Base-by-base conservation (phyloP, 2,329 filamentous ascomycete genomes). In the Colletotrichum liriopes region DNA sequence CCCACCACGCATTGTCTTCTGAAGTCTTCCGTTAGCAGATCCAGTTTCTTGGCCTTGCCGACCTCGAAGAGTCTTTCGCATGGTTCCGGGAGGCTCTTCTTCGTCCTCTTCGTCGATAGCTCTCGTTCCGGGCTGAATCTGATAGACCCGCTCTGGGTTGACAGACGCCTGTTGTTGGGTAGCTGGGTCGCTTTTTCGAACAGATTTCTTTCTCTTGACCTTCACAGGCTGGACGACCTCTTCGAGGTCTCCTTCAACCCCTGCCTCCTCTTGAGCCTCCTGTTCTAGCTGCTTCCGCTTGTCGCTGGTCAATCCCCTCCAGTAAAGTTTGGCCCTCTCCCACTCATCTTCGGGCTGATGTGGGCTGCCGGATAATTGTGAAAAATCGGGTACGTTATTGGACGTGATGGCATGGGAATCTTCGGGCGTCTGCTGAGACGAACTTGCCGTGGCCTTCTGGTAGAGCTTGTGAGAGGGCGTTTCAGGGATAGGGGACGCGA, bases 311-410 rank as follows among this genome's bases (percentile, higher is more conserved):
- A 94, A 81, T 63, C 89, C 89, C 73, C 87, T 90, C 93, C 93
- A 94, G 76, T 92, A 94, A 0, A 88, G 84, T 76, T 92, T 93
- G 20, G 91, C 89, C 65, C 88, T 86, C 73, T 91, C 89, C 93
- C 93, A 94, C 66, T 92, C 89, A 72, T 86, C 83, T n/a, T 70
- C 70, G 62, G 75, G 60, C 23, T 55, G 54, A 3, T 61, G 64
- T 11, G 26, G 14, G 12, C 45, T 14, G 29, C 35, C 20, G 11
- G 51, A 41, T 2, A 41, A 2, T n/a, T 54, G 29, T 8, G 47
- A 23, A 9, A 37, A 29, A 5, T 20, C 43, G 5, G n/a, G n/a
- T 11, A 20, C 37, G n/a, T 45, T 18, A 20, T 45, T 26, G 14
- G 52, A 5, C 11, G 14, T 23, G 12, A 16, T 29, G 26, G 14